Conservation (phyloP, 2,329 filamentous ascomycete genomes). For the Colletotrichum horii region DNA sequence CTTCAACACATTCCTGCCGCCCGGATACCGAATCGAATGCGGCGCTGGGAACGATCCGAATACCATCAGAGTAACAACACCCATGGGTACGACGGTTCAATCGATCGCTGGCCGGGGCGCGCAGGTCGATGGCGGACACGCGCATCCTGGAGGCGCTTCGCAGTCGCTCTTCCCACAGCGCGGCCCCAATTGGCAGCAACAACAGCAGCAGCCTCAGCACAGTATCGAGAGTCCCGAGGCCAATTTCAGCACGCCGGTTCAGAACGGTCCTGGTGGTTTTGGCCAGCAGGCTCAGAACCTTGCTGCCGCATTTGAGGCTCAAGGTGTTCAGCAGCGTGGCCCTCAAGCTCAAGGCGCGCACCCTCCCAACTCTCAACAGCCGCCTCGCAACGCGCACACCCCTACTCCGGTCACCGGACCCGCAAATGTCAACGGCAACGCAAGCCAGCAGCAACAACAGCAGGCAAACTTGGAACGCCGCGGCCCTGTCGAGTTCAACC, state of each 20-base stretch:
- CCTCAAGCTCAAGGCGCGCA: slow-evolving; percentile 35
- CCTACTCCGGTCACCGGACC: slow-evolving; percentile 63
- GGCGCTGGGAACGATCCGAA: slow-evolving; percentile 93
- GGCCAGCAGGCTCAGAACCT: slow-evolving; percentile 38
- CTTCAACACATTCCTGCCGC: slow-evolving; percentile 97
- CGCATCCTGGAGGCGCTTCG: slow-evolving; percentile 36
- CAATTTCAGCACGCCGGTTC: slow-evolving; percentile 63
- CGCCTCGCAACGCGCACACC: slow-evolving; percentile 60
- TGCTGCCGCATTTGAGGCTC: slow-evolving; percentile 29
- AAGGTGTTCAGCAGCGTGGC: slow-evolving; percentile 36
- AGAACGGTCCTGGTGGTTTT: slow-evolving; percentile 55
- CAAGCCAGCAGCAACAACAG: slow-evolving; percentile 42
- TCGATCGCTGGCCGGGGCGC: slow-evolving; percentile 70
- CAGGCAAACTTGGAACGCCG: slow-evolving; percentile 77
- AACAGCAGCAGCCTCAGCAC: slow-evolving; percentile 52
- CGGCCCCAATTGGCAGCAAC: slow-evolving; percentile 58
- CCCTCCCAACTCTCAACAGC: slow-evolving; percentile 48
- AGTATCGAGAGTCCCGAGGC: slow-evolving; percentile 68
- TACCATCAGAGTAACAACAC: slow-evolving; percentile 94
- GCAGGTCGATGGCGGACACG: slow-evolving; percentile 48
- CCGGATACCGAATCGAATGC: slow-evolving; percentile 95
- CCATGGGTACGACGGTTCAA: slow-evolving; percentile 94
- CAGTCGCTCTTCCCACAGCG: slow-evolving; percentile 54
- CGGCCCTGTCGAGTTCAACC: slow-evolving; percentile 97
- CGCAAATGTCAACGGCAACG: slow-evolving; percentile 66